Base-by-base conservation (phyloP, 1,284 basidiomycete species). In the Phlebopus sp. region DNA sequence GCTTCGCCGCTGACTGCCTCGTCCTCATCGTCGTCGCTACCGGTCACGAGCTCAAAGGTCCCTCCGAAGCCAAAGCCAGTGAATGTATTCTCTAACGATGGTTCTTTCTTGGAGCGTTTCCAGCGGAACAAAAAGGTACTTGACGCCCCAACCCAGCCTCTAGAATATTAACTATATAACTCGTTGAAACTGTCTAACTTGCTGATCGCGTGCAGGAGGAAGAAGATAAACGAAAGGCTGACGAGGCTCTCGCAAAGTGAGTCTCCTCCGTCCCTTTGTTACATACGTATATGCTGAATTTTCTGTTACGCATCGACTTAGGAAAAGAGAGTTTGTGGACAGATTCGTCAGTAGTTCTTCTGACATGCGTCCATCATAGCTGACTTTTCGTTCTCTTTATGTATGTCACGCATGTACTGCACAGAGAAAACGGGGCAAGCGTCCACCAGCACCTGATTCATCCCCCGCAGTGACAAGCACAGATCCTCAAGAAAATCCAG, bases 351-450 rank as follows among this genome's bases (percentile, higher is more conserved):
- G 81, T 77, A 2, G 27, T 17, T 13, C 9, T 11, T 37, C 21
- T 15, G 10, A 5, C 17, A 5, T 13, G 14, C 29, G 30, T 17
- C 19, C n/a, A 8, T 7, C 17, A 32, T 4, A 9, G 8, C 29
- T n/a, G 8, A 38, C 38, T 49, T 38, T 29, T 29, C 32, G 35
- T 9, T 19, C 44, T 10, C 15, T n/a, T n/a, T n/a, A n/a, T n/a
- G n/a, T n/a, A n/a, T n/a, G n/a, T n/a, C n/a, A n/a, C n/a, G n/a
- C n/a, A n/a, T n/a, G 32, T 10, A 5, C 19, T 29, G 27, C 9
- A 29, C 58, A 84, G 81, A 84, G 76, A 77, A 76, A 69, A 39
- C 69, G 81, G 62, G 77, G 80, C 62, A 84, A 84, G 69, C 79
- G 81, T 57, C 69, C 69, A 58, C 65, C 68, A n/a, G n/a, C n/a